phyloP scores from a whole-genome alignment of 345 rosid species.

The Euphorbia tirucalli region DNA sequence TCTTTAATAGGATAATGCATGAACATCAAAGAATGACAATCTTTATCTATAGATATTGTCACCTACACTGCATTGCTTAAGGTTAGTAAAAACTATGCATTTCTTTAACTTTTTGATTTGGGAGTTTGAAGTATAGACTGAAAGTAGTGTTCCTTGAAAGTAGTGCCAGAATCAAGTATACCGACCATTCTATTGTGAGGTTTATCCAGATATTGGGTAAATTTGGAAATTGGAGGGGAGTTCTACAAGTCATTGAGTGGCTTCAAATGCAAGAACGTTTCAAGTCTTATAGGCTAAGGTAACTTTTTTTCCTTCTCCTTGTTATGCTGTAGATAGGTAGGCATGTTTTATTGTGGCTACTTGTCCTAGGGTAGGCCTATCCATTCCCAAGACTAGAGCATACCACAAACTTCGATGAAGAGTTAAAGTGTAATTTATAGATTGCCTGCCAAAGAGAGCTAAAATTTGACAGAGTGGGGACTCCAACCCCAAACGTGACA shows the following conservation, averaged over 20 bases:
- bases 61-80: constrained; percentile 63
- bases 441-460: background rate
- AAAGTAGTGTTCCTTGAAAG: too few species aligned
- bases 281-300: constrained; percentile 75
- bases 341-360: background rate
- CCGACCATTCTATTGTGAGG: constrained; percentile 74
- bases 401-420: background rate
- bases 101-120: background rate
- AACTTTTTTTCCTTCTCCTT: background rate
- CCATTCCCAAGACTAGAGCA: background rate
- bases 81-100: constrained; percentile 39
- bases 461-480: background rate
- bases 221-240: constrained; percentile 90
- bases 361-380: background rate
- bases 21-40: constrained; percentile 22
- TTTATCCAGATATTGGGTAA: constrained; percentile 77
- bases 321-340: background rate
- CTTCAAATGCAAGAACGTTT: constrained; percentile 79
- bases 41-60: constrained; percentile 54
- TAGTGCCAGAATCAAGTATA: constrained; percentile 74
- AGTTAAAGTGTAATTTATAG: background rate
- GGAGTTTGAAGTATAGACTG: background rate
- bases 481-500: background rate
- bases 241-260: constrained; percentile 94
- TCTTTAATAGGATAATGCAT: constrained; percentile 48